A percentile compares a stretch with the other conserved stretches of the same genome.
These are phyloP conservation scores for Penicillium sp. DNA, from an alignment of 2,329 filamentous ascomycete species.

Conservation along the genomic window DNA sequence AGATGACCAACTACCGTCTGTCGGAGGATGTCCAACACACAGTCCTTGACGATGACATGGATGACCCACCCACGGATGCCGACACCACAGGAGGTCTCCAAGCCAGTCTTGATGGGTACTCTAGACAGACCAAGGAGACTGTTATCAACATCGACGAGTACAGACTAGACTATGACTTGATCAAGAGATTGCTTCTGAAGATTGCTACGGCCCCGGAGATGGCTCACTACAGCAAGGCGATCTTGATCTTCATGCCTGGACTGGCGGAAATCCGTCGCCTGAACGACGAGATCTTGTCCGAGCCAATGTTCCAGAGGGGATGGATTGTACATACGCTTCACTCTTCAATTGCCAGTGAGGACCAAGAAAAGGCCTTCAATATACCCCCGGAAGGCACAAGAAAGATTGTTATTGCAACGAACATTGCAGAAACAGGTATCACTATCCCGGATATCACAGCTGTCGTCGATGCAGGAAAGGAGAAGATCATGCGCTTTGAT, in stretches of 20 bases:
- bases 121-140: conserved; percentile 69
- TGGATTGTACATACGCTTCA: conserved; percentile 92
- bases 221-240: conserved; percentile 75
- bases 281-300: conserved; percentile 78
- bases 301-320: conserved; percentile 69
- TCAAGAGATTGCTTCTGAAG: conserved; percentile 73
- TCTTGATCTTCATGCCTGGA: conserved; percentile 92
- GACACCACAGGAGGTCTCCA: conserved; percentile 59
- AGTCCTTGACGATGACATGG: conserved; percentile 47
- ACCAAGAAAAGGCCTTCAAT: conserved; percentile 90
- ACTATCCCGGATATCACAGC: conserved; percentile 98
- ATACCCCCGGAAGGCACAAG: conserved; percentile 77
- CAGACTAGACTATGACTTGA: conserved; percentile 82
- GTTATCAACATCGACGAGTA: conserved; percentile 84
- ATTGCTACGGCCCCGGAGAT: conserved; percentile 70
- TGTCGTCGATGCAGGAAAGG: conserved; percentile 94
- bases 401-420: conserved; percentile 95
- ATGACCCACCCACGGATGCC: conserved; percentile 43
- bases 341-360: conserved; percentile 91
- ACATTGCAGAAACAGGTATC: conserved; percentile 97
- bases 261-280: conserved; percentile 88
- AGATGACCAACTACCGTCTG: conserved; percentile 73
- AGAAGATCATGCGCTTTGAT: conserved; percentile 94
- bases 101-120: conserved; percentile 71
- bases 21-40: conserved; percentile 56